These are phyloP conservation scores for Monilinia vaccinii-corymbosi DNA, from an alignment of 2,329 filamentous ascomycete genomes.

Conservation along the genomic window DNA sequence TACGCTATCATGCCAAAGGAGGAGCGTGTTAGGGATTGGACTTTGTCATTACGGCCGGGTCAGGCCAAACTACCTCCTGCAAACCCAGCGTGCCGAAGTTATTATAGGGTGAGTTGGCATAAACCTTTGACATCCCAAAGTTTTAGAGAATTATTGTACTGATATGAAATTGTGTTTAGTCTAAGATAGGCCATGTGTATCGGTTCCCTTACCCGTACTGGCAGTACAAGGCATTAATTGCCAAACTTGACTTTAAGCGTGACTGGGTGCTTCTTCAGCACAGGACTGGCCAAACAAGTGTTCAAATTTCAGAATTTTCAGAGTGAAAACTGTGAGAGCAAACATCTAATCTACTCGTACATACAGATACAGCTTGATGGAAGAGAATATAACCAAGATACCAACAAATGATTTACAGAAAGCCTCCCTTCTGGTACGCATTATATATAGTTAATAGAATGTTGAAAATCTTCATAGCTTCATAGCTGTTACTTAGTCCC, in stretches of 20 bases:
- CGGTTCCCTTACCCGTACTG: not conserved
- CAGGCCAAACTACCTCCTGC: not conserved
- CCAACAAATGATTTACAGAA: too few relatives aligned
- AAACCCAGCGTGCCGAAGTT: not conserved
- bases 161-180: not conserved
- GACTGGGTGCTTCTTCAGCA: conserved; percentile 2
- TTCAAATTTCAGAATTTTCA: not conserved
- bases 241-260: not conserved
- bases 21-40: not conserved
- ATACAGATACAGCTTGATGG: too few relatives aligned
- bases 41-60: not conserved
- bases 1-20: not conserved
- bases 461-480: too few relatives aligned
- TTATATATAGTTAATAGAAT: too few relatives aligned
- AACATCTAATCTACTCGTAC: too few relatives aligned
- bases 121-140: not conserved
- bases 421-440: too few relatives aligned
- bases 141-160: not conserved
- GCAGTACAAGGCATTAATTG: not conserved
- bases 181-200: not conserved
- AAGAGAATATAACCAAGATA: too few relatives aligned
- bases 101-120: not conserved
- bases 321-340: too few relatives aligned
- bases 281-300: not conserved
- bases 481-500: too few relatives aligned